Base-by-base conservation (phyloP, 2,329 filamentous ascomycete species). In the Fusarium sp. region DNA sequence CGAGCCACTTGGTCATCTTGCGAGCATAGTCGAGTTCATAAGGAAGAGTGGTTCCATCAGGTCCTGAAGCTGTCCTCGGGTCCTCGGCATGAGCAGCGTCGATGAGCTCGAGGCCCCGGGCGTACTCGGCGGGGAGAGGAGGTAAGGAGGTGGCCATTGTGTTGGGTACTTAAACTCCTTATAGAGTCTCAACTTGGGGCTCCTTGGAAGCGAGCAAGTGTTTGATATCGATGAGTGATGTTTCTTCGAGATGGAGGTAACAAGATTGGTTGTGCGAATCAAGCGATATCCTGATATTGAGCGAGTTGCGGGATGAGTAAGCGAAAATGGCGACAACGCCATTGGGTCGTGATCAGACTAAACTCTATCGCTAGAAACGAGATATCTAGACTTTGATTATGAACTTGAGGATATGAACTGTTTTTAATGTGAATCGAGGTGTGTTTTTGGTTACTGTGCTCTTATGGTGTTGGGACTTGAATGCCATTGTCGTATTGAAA, bases 11-110 rank as follows among this genome's bases (percentile, higher is more conserved):
- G 55, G 90, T 93, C 90, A 94, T 94, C 79, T 93, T 89, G 55
- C 85, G 84, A 6, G 93, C 92, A 77, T 96, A 96, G 81, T 93
- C 89, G 1, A 95, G 88, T 80, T 96, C 93, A 79, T 93, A 93
- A 1, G 92, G 91, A 1, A 89, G 74, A 6, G 77, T 73, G 64
- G 77, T 80, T 58, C 83, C 79, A 61, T 81, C 75, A 27, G 82
- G 77, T 14, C 80, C 82, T 55, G 83, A 78, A 64, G 83, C 68
- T 40, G 66, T 74, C 36, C 77, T 79, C 10, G 79, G 75, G 61
- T 82, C 80, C 42, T 78, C 57, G 40, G 76, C 74, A 67, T 82
- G 80, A 44, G 90, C 92, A 59, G 86, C 85, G 81, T 96, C 92
- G 75, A 96, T 94, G 70, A 89, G 84, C 36, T 83, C 77, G 40